Evolutionary conservation across 768 basidiomycete genomes (phyloP).

Genomic region (Hygrocybe punicea): DNA sequence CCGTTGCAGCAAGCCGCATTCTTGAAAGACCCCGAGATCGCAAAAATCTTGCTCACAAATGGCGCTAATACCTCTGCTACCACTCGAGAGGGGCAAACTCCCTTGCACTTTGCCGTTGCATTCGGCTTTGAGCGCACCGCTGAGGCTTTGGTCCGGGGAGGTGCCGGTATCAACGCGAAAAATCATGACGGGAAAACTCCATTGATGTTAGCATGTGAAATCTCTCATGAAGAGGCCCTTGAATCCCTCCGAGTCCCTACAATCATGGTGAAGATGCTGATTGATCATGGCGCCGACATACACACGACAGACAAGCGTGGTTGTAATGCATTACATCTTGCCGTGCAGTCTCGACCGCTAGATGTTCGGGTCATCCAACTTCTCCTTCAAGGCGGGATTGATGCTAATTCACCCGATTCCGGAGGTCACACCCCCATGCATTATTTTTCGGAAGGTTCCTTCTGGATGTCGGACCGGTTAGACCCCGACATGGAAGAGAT

Average conservation of each 20-base stretch:
- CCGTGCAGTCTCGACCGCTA: slow-evolving; percentile 2
- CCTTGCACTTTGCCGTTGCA: too few relatives aligned
- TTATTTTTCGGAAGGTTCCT: too few relatives aligned
- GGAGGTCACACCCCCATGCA: too few relatives aligned
- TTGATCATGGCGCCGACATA: slow-evolving; percentile 6
- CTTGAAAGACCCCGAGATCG: background rate
- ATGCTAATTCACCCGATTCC: too few relatives aligned
- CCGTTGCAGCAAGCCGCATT: slow-evolving; percentile 8
- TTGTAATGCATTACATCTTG: slow-evolving; percentile 6
- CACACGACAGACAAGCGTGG: slow-evolving; percentile 1
- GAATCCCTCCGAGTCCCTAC: background rate
- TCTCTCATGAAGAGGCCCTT: too few relatives aligned
- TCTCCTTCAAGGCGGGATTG: too few relatives aligned
- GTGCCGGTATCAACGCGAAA: too few relatives aligned
- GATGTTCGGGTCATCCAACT: background rate
- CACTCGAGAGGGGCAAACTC: background rate
- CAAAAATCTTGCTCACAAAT: background rate
- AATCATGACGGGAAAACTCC: too few relatives aligned
- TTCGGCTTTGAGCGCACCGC: too few relatives aligned
- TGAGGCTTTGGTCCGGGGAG: too few relatives aligned
- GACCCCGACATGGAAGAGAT: slow-evolving; percentile 5
- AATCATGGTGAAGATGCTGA: slow-evolving; percentile 5
- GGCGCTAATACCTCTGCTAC: background rate
- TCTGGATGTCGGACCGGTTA: background rate
- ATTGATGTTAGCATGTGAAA: too few relatives aligned